Evolutionary conservation across 2,329 filamentous ascomycete species (phyloP).

Genomic region (Fusarium illudens): DNA sequence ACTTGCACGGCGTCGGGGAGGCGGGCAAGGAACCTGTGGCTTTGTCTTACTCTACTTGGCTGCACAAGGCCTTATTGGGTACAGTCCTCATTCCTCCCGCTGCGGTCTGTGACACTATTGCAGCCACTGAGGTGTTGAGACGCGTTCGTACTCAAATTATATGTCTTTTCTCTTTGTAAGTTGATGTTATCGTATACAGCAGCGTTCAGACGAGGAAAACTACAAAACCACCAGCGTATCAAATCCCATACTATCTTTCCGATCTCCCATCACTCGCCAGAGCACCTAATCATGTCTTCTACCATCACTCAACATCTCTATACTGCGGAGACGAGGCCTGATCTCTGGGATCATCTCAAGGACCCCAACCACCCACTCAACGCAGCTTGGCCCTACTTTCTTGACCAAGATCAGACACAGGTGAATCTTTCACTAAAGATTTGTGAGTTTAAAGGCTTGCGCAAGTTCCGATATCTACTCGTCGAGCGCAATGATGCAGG

Average conservation of each 20-base stretch:
- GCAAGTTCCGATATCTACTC: not conserved
- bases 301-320: not conserved
- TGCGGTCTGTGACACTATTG: not conserved
- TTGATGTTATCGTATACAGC: not conserved
- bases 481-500: not conserved
- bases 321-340: not conserved
- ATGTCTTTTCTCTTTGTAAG: not conserved
- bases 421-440: not conserved
- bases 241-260: not conserved
- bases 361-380: not conserved
- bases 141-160: not conserved
- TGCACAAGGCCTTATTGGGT: not conserved
- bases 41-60: not conserved
- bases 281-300: not conserved
- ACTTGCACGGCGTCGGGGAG: not conserved
- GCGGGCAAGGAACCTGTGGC: not conserved
- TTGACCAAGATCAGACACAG: not conserved
- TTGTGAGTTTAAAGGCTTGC: not conserved
- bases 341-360: not conserved
- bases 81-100: not conserved
- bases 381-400: not conserved
- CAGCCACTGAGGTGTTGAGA: not conserved
- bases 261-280: not conserved
- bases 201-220: not conserved
- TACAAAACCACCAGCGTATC: not conserved